Percentiles rank a stretch among this genome's conserved stretches.
These are phyloP conservation scores for Fusarium redolens DNA, from an alignment of 2,329 filamentous ascomycete species.

Conservation along the genomic window DNA sequence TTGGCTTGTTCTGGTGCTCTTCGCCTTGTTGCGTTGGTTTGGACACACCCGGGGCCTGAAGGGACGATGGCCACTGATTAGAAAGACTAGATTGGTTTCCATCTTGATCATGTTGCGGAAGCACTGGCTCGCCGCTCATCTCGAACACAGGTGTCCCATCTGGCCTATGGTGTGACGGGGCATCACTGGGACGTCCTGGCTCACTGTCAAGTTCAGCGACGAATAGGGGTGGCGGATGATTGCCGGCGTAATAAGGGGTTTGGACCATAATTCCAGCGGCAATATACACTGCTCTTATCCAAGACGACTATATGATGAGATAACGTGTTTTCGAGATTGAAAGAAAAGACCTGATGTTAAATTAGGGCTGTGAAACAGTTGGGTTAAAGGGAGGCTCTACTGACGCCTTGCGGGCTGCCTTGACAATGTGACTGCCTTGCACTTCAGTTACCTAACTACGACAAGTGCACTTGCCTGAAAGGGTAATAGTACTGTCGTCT, in stretches of 20 bases:
- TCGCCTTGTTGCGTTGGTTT: constrained; percentile 2
- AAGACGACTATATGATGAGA: background rate
- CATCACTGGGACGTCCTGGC: constrained; percentile 22
- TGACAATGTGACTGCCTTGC: constrained; percentile 22
- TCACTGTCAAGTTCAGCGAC: constrained; percentile 48
- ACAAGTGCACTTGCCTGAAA: constrained; percentile 27
- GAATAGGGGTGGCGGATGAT: constrained; percentile 43
- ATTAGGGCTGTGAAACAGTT: background rate
- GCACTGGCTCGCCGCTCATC: constrained; percentile 47
- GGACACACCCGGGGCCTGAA: constrained; percentile 34
- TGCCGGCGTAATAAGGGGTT: constrained; percentile 21
- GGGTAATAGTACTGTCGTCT: constrained; percentile 6
- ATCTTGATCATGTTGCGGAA: constrained; percentile 5
- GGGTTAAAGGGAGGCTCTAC: constrained; percentile 7
- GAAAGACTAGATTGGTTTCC: constrained; percentile 23
- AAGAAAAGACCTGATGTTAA: background rate
- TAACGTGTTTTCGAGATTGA: background rate
- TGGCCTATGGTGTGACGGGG: constrained; percentile 28
- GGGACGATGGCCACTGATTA: constrained; percentile 48
- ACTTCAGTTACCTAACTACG: background rate
- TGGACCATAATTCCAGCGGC: constrained; percentile 27
- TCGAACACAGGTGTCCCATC: constrained; percentile 46
- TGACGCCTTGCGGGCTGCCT: constrained; percentile 35
- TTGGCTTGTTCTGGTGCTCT: constrained; percentile 10
- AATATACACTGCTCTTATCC: background rate